Evolutionary conservation across 305 asterid species (phyloP), one percentile per base, ranked within the genome.

Genomic region (Solanum aculeatissimum): DNA sequence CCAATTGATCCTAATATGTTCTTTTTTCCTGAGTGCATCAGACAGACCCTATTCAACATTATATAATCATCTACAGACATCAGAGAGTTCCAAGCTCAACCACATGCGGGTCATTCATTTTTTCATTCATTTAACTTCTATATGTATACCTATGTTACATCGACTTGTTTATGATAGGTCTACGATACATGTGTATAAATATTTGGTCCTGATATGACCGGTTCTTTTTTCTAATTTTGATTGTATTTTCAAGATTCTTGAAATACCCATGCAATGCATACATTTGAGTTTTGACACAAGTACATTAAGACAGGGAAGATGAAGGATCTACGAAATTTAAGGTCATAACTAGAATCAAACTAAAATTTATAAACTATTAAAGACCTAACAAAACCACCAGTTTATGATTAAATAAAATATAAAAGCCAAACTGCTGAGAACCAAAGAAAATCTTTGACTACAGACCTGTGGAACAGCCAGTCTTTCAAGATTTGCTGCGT

Each of bases 401-500:
- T 2, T 77, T 77, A 9, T 25, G 42, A 47, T 45, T 51, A 25
- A 49, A 15, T 27, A 74, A 74, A 74, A 47, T 12, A 45, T 47
- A 49, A 77, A 75, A 77, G 57, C 18, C 12, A 18, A 27, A 49
- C 29, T 40, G 45, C 18, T 9, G 82, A 27, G 18, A 51, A 51
- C 82, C 58, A 70, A 40, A 85, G 84, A 51, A 63, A 51, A 45
- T 5, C 10, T 51, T 9, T 23, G 81, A 86, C 69, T 13, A 87
- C 91, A 87, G 85, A 93, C 98, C 99, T 95, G 98, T 7, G 99
- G 99, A 80, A 93, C 89, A 77, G 98, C 98, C 92, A 93, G 19
- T 83, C 99, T 92, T 92, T 96, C 99, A 32, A 96, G 95, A 89
- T 95, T 95, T 68, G 95, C 97, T 45, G 98, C 98, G 23, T 93